Conservation (phyloP, 2,329 filamentous ascomycete species). For the Calonectria honghensis region DNA sequence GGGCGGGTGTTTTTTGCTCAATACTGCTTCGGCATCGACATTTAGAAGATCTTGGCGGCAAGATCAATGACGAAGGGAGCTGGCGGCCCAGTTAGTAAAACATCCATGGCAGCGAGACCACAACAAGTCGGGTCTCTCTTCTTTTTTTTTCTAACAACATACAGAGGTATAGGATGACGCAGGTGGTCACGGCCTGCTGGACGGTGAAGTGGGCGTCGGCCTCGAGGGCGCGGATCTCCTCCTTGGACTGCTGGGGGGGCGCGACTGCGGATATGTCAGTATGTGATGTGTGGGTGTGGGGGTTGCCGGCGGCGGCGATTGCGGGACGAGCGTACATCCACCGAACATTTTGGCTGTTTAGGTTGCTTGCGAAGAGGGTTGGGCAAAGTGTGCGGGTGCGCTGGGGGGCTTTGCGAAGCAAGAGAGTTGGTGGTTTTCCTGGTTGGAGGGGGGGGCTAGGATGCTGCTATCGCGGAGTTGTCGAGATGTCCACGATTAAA, state of each 20-base stretch:
- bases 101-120: neutral
- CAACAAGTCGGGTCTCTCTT: neutral
- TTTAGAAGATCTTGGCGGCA: constrained; percentile 66
- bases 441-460: constrained; percentile 39
- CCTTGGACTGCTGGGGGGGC: constrained; percentile 80
- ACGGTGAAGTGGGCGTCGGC: constrained; percentile 80
- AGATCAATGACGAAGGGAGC: constrained; percentile 77
- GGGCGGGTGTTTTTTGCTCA: neutral
- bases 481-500: constrained; percentile 17
- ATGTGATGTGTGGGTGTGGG: constrained; percentile 11
- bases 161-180: constrained; percentile 86
- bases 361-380: constrained; percentile 1
- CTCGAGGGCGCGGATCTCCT: constrained; percentile 83
- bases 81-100: constrained; percentile 54
- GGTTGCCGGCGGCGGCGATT: neutral
- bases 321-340: constrained; percentile 70
- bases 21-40: neutral
- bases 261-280: constrained; percentile 69
- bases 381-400: constrained; percentile 11
- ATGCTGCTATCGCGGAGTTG: constrained; percentile 54
- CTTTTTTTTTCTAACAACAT: constrained; percentile 59
- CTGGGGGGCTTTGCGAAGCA: constrained; percentile 1
- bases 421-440: constrained; percentile 33
- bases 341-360: constrained; percentile 73
- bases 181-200: constrained; percentile 79